Percentiles rank a stretch among this genome's conserved stretches.
Conservation (phyloP, 768 basidiomycete species). For the Tulasnella sp. region DNA sequence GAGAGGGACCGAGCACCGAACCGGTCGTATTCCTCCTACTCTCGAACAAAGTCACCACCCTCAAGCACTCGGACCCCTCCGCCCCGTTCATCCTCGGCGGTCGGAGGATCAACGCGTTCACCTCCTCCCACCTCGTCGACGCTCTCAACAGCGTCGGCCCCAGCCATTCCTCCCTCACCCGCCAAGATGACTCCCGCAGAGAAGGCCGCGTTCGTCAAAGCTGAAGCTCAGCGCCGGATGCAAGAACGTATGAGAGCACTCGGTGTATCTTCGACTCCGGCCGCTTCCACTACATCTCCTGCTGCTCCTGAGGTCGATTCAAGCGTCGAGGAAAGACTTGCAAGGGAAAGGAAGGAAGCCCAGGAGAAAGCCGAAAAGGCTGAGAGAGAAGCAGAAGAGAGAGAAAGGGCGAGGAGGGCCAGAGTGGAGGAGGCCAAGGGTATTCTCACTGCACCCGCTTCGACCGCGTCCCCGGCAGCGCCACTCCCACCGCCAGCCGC, state of each 20-base stretch:
- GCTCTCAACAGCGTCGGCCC: conserved; percentile 40
- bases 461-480: conserved; percentile 11
- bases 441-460: conserved; percentile 23
- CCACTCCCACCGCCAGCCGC: conserved; percentile 15
- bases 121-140: conserved; percentile 26
- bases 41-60: conserved; percentile 30
- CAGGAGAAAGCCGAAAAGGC: conserved; percentile 74
- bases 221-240: conserved; percentile 72
- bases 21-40: conserved; percentile 25
- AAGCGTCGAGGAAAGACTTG: conserved; percentile 75
- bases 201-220: conserved; percentile 64
- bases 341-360: conserved; percentile 81
- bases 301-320: conserved; percentile 49
- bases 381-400: conserved; percentile 71
- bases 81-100: conserved; percentile 37
- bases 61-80: conserved; percentile 38
- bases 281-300: conserved; percentile 25
- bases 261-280: conserved; percentile 51
- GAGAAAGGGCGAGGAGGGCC: conserved; percentile 63
- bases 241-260: conserved; percentile 79
- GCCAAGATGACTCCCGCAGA: conserved; percentile 78
- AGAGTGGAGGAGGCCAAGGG: conserved; percentile 67
- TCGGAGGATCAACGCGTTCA: conserved; percentile 19
- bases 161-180: conserved; percentile 27
- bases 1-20: conserved; percentile 38